phyloP scores from a whole-genome alignment of 1,284 basidiomycete genomes.

The Malassezia furfur region DNA sequence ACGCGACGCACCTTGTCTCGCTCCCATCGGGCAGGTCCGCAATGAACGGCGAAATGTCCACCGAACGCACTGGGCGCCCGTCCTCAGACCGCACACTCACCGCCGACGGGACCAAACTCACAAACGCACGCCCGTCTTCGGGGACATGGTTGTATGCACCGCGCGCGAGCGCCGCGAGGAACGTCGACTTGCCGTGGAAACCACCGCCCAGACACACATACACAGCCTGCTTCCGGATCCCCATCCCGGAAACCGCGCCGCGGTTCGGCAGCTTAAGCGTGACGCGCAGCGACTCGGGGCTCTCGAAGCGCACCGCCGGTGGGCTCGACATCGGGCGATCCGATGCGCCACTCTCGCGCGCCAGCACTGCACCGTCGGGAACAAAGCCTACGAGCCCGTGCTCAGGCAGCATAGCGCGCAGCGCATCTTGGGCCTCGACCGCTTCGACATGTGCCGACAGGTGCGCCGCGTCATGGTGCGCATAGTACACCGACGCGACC shows the following conservation, averaged over 20 bases:
- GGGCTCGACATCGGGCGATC: conserved; percentile 3
- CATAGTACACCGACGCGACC: conserved; percentile 1
- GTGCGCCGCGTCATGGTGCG: not conserved
- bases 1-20: conserved; percentile 5
- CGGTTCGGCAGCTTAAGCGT: conserved; percentile 9
- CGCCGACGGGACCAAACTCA: conserved; percentile 2
- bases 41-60: conserved; percentile 19
- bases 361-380: conserved; percentile 12
- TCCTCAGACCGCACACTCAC: conserved; percentile 18
- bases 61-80: conserved; percentile 10
- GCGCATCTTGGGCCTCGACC: conserved; percentile 15
- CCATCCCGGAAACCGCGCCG: conserved; percentile 13
- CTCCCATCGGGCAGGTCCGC: conserved; percentile 10
- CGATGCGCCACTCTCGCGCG: conserved; percentile 13
- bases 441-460: conserved; percentile 5
- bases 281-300: conserved; percentile 6
- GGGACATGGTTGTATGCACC: conserved; percentile 16
- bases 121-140: conserved; percentile 20
- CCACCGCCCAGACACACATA: conserved; percentile 17
- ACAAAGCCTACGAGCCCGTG: conserved; percentile 19
- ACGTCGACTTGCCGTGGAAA: conserved; percentile 21
- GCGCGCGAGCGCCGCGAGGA: conserved; percentile 14
- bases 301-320: conserved; percentile 7
- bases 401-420: not conserved
- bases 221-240: conserved; percentile 1